Base-by-base conservation (phyloP, 1,284 basidiomycete genomes). In the Sporisorium reilianum region DNA sequence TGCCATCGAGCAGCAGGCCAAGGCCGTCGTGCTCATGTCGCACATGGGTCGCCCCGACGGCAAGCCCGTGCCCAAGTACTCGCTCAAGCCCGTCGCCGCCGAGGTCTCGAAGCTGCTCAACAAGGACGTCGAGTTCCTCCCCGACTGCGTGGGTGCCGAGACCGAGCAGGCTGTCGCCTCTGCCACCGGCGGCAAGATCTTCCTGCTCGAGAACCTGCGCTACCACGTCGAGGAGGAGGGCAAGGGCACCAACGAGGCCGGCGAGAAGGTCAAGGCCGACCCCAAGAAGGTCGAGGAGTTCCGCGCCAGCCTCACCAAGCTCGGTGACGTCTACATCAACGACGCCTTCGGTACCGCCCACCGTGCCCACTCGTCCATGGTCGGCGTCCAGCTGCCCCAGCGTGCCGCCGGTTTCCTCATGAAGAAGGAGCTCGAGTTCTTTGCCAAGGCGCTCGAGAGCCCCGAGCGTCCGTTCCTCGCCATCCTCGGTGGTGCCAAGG, bases 141-240 rank as follows among this genome's bases (percentile, higher is more conserved):
- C 88, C 68, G 94, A 97, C 84, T 95, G 90, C 85, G 93, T 98
- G 59, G 95, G 96, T 34, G 86, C 90, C 54, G 91, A 94, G 28
- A 90, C 93, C 79, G 93, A 97, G 86, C 79, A 87, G 83, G 87
- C 90, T 55, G 92, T 97, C 77, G 88, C 90, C 74, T 87, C 86
- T 30, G 93, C 93, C 7, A 85, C 89, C 40, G 84, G 88, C 28
- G 95, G 95, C 46, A 88, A 95, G 75, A 88, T 99, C 61, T 91
- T 98, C 87, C 89, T 99, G 56, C 91, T 99, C 81, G 96, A 99
- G 88, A 99, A 99, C 87, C 88, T 99, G 68, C 93, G 97, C 67
- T 99, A 97, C 90, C 94, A 98, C 87, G 93, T 95, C 76, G 96
- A 97, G 85, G 96, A 99, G 87, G 96, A 99, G 87, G 96, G 95